Evolutionary conservation across 1,139 yeast genomes (phyloP), one percentile per base, ranked within the genome.

Genomic region (Candida anutae): DNA sequence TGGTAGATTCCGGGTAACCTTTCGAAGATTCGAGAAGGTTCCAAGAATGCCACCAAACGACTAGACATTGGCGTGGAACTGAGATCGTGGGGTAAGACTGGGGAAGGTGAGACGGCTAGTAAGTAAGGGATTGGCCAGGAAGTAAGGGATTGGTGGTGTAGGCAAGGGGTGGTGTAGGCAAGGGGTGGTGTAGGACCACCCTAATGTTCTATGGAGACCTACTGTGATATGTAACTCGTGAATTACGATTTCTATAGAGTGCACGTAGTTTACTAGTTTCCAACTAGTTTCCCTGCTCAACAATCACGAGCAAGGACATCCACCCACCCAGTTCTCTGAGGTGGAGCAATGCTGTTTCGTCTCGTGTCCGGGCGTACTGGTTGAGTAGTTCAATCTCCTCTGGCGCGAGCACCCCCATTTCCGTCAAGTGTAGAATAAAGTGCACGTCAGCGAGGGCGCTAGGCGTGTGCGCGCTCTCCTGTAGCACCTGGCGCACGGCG

Each of bases 401-500:
- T 0, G 55, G 46, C 10, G 70, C 62, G 28, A 80, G 52, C 12
- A 81, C 67, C 10, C 74, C 77, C 39, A 77, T 50, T 25, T 53
- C 56, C 24, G 61, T 52, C 26, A 87, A 45, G 48, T 76, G 83
- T 4, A 66, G 52, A 31, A 88, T 50, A 28, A 85, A 57, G 48
- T 88, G 97, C 66, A 88, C 85, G 49, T 84, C 82, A 3, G 71
- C 42, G 4, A 70, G 69, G 15, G 58, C 62, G n/a, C n/a, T n/a
- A n/a, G n/a, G n/a, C 13, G 64, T 68, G 18, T 62, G 44, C 16
- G 46, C 43, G 24, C 62, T 62, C 13, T 48, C 48, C 23, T 58
- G 65, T 33, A 84, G 56, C 32, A 72, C 77, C 18, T 53, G 47
- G 31, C 49, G 48, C 23, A 60, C 54, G 6, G 53, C 48, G 15